Conservation (phyloP, 208 protist species). For the Trypanosoma cruzi region DNA sequence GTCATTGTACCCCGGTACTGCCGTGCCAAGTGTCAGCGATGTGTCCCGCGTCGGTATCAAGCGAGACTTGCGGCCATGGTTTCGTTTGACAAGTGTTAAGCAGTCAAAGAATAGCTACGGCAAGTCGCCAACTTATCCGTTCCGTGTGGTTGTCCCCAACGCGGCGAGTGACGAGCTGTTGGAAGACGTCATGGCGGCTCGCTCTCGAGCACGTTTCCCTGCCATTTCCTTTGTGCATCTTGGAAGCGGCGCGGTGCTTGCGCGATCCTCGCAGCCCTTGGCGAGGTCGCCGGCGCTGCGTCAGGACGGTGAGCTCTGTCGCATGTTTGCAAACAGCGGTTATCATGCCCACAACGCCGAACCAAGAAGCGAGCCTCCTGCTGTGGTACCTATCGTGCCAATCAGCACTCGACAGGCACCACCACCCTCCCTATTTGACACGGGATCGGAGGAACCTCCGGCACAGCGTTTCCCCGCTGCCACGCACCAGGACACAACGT, state of each 20-base stretch:
- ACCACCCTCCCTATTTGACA: slow-evolving; percentile 33
- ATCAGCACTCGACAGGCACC: slow-evolving; percentile 2
- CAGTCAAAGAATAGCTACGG: slow-evolving; percentile 33
- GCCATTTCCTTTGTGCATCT: slow-evolving; percentile 82
- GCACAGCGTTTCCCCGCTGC: not conserved
- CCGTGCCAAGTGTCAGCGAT: slow-evolving; percentile 22
- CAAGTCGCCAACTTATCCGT: slow-evolving; percentile 72
- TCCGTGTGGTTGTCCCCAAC: slow-evolving; percentile 55
- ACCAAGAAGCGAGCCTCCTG: slow-evolving; percentile 11
- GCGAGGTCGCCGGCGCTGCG: slow-evolving; percentile 31
- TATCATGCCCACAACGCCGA: slow-evolving; percentile 29
- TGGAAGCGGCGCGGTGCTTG: slow-evolving; percentile 58
- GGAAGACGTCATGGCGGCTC: slow-evolving; percentile 50
- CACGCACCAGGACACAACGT: slow-evolving; percentile 5
- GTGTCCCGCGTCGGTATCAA: slow-evolving; percentile 13
- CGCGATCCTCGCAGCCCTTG: slow-evolving; percentile 87
- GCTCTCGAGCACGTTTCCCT: slow-evolving; percentile 84
- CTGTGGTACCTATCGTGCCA: not conserved
- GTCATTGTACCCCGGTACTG: slow-evolving; percentile 32
- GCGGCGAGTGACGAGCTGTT: slow-evolving; percentile 50
- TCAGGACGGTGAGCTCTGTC: slow-evolving; percentile 61
- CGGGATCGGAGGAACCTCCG: not conserved
- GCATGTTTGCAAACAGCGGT: slow-evolving; percentile 44
- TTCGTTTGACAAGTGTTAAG: slow-evolving; percentile 39
- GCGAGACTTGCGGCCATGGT: slow-evolving; percentile 69